Conservation (phyloP, 495 filamentous ascomycete genomes). For the Lasiosphaeriaceae sp. region DNA sequence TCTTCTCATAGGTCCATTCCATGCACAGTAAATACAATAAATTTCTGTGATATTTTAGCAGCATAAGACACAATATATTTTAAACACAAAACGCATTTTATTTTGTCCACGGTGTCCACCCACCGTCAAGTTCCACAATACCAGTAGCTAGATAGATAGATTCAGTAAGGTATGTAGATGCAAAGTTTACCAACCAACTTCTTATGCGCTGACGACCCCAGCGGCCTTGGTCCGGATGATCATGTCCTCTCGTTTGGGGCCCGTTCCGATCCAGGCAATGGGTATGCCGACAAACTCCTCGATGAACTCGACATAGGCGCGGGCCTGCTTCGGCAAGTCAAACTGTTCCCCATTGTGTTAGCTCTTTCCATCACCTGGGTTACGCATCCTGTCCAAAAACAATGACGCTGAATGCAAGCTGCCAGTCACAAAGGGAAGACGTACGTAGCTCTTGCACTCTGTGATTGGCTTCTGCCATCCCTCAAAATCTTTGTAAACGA, state of each 20-base stretch:
- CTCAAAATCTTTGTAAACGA: conserved; percentile 68
- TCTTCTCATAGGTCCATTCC: too few relatives aligned
- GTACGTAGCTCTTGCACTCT: conserved; percentile 26
- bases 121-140: too few relatives aligned
- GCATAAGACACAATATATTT: too few relatives aligned
- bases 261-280: conserved; percentile 76
- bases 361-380: neutral
- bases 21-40: too few relatives aligned
- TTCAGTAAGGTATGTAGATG: too few relatives aligned
- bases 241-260: conserved; percentile 61
- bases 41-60: too few relatives aligned
- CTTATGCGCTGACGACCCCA: conserved; percentile 11
- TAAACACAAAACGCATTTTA: too few relatives aligned
- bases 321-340: conserved; percentile 70
- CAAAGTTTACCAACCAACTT: conserved; percentile 3
- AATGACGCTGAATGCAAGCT: too few relatives aligned
- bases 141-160: too few relatives aligned
- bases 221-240: conserved; percentile 22
- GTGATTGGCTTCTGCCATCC: conserved; percentile 75
- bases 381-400: too few relatives aligned
- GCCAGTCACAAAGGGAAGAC: neutral
- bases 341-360: conserved; percentile 42
- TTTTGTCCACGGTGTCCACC: too few relatives aligned
- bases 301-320: conserved; percentile 65
- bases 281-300: conserved; percentile 69